Evolutionary conservation across 1,139 yeast species (phyloP).

Genomic region (Sugiyamaella xylanicola): DNA sequence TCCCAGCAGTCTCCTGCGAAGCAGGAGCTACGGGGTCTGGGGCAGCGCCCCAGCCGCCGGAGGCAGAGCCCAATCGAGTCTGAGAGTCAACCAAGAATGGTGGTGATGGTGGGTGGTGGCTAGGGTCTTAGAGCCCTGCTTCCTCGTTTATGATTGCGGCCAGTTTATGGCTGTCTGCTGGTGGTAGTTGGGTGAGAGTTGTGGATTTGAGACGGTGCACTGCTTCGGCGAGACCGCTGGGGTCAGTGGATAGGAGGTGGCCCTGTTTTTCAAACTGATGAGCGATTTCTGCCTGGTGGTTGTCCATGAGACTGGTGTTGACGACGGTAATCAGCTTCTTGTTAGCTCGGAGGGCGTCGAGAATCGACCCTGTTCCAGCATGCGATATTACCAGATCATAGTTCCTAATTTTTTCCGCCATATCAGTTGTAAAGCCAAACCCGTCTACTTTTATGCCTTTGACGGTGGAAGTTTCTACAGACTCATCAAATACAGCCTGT

Average conservation of each 20-base stretch:
- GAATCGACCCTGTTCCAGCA: conserved; percentile 89
- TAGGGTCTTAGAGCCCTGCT: conserved; percentile 28
- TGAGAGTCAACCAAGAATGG: background rate
- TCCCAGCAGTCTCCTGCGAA: too few relatives aligned
- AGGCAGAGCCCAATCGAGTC: background rate
- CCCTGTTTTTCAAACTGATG: conserved; percentile 50
- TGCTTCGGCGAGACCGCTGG: conserved; percentile 24
- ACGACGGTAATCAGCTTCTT: conserved; percentile 69
- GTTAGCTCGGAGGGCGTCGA: conserved; percentile 65
- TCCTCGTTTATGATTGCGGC: conserved; percentile 33
- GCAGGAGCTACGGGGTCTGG: too few relatives aligned
- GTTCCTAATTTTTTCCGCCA: conserved; percentile 47
- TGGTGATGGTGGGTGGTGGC: background rate
- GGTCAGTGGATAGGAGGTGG: conserved; percentile 40
- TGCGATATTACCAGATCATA: conserved; percentile 74
- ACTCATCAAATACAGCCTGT: conserved; percentile 20
- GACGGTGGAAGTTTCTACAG: conserved; percentile 2
- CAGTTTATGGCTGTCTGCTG: conserved; percentile 30
- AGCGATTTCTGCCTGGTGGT: conserved; percentile 85
- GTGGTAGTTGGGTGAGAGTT: conserved; percentile 30
- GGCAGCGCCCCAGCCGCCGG: background rate
- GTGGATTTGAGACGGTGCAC: conserved; percentile 21
- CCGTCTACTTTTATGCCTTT: conserved; percentile 45
- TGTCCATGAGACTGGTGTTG: conserved; percentile 73
- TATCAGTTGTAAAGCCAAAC: conserved; percentile 45